phyloP scores from a whole-genome alignment of 495 filamentous ascomycete genomes.

The Penicillium roqueforti region DNA sequence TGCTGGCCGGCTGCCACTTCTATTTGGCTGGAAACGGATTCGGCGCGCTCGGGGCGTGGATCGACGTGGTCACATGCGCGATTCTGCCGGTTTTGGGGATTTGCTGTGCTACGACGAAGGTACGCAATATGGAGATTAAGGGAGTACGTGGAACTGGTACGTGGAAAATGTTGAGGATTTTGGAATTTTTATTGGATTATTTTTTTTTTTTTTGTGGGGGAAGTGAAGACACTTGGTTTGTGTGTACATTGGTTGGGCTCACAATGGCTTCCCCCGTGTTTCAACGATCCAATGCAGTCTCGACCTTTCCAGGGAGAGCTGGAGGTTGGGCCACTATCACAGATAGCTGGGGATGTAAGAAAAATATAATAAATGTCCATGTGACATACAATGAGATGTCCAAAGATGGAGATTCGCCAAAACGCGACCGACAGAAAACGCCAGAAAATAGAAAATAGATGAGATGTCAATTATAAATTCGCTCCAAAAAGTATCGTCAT shows the following conservation, averaged over 20 bases:
- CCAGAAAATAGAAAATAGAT: conserved; percentile 4
- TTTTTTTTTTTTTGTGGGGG: background rate
- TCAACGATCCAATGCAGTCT: conserved; percentile 17
- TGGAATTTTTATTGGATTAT: background rate
- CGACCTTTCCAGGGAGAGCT: conserved; percentile 23
- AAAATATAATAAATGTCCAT: conserved; percentile 1
- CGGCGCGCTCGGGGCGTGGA: conserved; percentile 16
- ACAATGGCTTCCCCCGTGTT: conserved; percentile 8
- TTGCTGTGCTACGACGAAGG: too few relatives aligned
- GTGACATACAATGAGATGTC: conserved; percentile 11
- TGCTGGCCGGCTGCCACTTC: background rate
- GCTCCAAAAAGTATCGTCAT: conserved; percentile 13
- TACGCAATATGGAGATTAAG: too few relatives aligned
- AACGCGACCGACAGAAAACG: conserved; percentile 15
- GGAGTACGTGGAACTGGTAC: too few relatives aligned
- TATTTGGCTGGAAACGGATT: background rate
- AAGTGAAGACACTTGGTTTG: background rate
- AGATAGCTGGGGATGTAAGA: conserved; percentile 7
- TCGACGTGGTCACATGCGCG: conserved; percentile 26
- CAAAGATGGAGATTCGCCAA: conserved; percentile 3
- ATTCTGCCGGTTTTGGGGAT: background rate
- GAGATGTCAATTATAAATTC: conserved; percentile 3
- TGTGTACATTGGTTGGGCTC: conserved; percentile 13
- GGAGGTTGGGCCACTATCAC: conserved; percentile 6
- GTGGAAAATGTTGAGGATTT: background rate